These are phyloP conservation scores for Colletotrichum trifolii DNA, from an alignment of 2,329 filamentous ascomycete species.

Conservation along the genomic window DNA sequence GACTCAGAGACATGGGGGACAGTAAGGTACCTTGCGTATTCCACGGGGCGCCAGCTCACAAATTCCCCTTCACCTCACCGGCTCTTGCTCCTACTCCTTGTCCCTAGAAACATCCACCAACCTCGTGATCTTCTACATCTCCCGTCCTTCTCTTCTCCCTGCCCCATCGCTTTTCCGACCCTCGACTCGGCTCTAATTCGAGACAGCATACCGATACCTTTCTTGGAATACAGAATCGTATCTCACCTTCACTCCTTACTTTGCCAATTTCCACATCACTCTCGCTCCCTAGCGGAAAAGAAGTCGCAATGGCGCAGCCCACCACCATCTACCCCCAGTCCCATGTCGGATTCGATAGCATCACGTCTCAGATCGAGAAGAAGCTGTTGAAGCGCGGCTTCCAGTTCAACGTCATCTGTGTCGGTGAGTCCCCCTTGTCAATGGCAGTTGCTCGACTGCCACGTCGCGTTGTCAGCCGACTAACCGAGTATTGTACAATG, in stretches of 20 bases:
- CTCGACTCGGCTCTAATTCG: constrained; percentile 42
- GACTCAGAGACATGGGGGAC: constrained; percentile 23
- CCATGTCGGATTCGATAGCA: constrained; percentile 99
- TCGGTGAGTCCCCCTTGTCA: constrained; percentile 76
- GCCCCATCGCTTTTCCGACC: constrained; percentile 34
- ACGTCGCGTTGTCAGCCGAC: constrained; percentile 22
- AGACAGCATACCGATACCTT: constrained; percentile 40
- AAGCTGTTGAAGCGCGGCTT: constrained; percentile 99
- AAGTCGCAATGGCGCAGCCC: constrained; percentile 63
- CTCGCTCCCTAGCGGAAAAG: constrained; percentile 44
- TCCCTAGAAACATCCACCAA: constrained; percentile 38
- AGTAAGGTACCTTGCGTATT: constrained; percentile 22
- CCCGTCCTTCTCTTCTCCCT: constrained; percentile 28
- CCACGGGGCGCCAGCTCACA: constrained; percentile 46
- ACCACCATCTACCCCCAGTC: constrained; percentile 87
- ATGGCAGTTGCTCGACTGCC: constrained; percentile 6
- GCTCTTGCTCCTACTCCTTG: constrained; percentile 29
- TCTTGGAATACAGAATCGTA: constrained; percentile 49
- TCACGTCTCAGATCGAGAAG: constrained; percentile 99
- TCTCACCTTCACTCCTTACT: constrained; percentile 44
- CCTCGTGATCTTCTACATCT: constrained; percentile 35
- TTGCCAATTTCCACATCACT: constrained; percentile 43
- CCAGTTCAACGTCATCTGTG: constrained; percentile 99
- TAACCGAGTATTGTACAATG: constrained; percentile 25
- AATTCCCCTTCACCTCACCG: constrained; percentile 48